A percentile compares a stretch with the other conserved stretches of the same genome.
These are phyloP conservation scores for Emericellopsis atlantica DNA, from an alignment of 2,329 filamentous ascomycete species.

Conservation along the genomic window DNA sequence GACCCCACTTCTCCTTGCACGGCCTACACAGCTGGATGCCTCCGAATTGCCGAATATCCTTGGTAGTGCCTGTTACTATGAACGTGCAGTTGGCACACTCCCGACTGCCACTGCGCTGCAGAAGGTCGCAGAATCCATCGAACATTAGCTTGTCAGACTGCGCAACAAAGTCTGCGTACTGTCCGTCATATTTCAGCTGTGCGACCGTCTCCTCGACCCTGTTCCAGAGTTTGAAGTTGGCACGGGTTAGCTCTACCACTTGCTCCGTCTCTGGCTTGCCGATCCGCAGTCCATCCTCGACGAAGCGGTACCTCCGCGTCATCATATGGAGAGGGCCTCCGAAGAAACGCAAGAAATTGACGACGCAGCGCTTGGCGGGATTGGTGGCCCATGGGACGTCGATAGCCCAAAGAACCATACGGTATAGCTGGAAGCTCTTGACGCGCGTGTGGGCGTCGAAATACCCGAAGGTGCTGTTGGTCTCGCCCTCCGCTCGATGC, in stretches of 20 bases:
- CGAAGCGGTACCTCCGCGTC: slow-evolving; percentile 19
- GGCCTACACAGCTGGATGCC: slow-evolving; percentile 6
- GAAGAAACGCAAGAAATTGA: slow-evolving; percentile 15
- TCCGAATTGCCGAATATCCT: slow-evolving; percentile 4
- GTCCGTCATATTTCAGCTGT: background rate
- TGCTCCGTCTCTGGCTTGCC: slow-evolving; percentile 11
- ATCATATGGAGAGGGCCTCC: slow-evolving; percentile 19
- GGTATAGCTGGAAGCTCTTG: slow-evolving; percentile 8
- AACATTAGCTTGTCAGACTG: slow-evolving; percentile 7
- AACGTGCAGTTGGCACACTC: slow-evolving; percentile 5
- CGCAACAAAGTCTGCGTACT: slow-evolving; percentile 4
- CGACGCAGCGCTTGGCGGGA: slow-evolving; percentile 2
- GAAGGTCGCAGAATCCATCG: slow-evolving; percentile 4
- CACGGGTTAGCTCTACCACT: slow-evolving; percentile 10
- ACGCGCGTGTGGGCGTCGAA: slow-evolving; percentile 8
- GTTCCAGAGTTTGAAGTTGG: slow-evolving; percentile 19
- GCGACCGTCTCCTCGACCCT: slow-evolving; percentile 8
- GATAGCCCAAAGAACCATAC: slow-evolving; percentile 19
- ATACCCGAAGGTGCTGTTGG: slow-evolving; percentile 14
- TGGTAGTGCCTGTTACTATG: slow-evolving; percentile 5
- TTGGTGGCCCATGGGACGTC: slow-evolving; percentile 10
- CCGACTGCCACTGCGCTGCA: slow-evolving; percentile 4
- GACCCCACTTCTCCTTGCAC: background rate
- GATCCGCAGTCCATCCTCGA: slow-evolving; percentile 16
- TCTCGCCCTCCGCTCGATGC: slow-evolving; percentile 12